Evolutionary conservation across 2,329 filamentous ascomycete genomes (phyloP), one percentile per base, ranked within the genome.

Genomic region (Alternaria sp.): DNA sequence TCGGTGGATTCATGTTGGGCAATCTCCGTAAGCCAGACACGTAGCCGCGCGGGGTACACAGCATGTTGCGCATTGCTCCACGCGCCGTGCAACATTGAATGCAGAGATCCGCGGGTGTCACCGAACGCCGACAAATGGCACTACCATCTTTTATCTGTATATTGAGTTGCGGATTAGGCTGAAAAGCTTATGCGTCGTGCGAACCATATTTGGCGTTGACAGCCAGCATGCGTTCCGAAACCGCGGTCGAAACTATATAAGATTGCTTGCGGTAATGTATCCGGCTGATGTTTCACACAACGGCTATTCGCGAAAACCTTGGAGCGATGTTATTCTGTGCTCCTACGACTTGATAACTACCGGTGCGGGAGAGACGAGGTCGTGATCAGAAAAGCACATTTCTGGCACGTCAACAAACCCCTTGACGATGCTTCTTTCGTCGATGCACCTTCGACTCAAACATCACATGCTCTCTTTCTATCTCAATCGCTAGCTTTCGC

Each of bases 81-180:
- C 59, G 66, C 66, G 28, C 61, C 43, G 66, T 70, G 56, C 64
- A 47, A 70, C 63, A 30, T 28, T 28, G 18, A 51, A 23, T 37
- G 20, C 55, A 41, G 44, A 25, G 55, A n/a, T 18, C 20, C 6
- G 18, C 54, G 53, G 53, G 41, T 49, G 56, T 55, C 5, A 63
- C 54, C 9, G 6, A 46, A 6, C 57, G 45, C 55, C 26, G 46
- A 55, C 23, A 30, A 51, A 18, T 26, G 4, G 10, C n/a, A 1
- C 46, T 43, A 28, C 43, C 8, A 25, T 12, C 10, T 45, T 5
- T 23, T 7, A 1, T 21, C 55, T 37, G 12, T 51, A 37, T 37
- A 20, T 18, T 44, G 51, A 28, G 30, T 50, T 33, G 25, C 2
- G 15, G 11, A 47, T 12, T 18, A 25, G 45, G 56, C 30, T 51